Conservation (phyloP, 2,329 filamentous ascomycete genomes). For the Pyrenochaeta sp. region DNA sequence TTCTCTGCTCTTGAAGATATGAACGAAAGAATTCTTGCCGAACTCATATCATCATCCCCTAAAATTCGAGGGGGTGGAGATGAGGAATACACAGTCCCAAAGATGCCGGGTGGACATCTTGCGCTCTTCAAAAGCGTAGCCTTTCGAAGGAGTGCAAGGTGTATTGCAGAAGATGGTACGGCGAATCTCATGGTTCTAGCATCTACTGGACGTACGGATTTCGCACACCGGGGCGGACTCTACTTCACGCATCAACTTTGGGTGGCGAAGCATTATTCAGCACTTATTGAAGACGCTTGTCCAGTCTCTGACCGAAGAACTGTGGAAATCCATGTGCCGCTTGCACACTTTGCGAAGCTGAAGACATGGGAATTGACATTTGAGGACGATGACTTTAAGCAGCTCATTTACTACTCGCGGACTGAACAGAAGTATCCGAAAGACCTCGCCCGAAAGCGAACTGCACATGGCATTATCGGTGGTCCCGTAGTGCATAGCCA, state of each 20-base stretch:
- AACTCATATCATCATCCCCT: neutral
- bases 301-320: neutral
- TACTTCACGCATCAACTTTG: constrained; percentile 9
- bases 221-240: neutral
- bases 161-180: neutral
- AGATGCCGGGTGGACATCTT: neutral
- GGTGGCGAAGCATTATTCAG: neutral
- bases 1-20: neutral
- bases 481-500: neutral
- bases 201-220: neutral
- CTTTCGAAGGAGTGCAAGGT: too few species aligned
- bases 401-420: neutral
- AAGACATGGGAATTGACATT: constrained; percentile 2
- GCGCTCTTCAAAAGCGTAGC: neutral
- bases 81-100: neutral
- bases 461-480: neutral
- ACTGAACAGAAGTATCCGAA: neutral
- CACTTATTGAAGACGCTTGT: neutral
- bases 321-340: constrained; percentile 3
- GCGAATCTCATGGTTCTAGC: neutral
- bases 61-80: neutral
- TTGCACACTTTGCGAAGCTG: neutral
- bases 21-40: neutral
- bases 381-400: neutral
- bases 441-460: neutral